Evolutionary conservation across 2,329 filamentous ascomycete genomes (phyloP).

Genomic region (Thielaviopsis populi): DNA sequence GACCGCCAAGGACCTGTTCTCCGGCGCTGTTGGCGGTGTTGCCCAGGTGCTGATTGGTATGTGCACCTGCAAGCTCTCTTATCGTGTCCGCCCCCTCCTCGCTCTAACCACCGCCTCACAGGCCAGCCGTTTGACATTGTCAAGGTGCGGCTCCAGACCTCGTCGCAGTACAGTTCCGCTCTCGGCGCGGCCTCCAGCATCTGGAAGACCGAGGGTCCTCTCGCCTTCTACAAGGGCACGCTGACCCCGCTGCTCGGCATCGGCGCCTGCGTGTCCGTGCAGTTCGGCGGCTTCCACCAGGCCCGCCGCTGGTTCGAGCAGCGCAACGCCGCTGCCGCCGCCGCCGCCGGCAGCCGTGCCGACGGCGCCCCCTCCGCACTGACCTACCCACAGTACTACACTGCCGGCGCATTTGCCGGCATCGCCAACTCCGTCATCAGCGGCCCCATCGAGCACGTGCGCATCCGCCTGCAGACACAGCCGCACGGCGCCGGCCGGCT

Average conservation of each 20-base stretch:
- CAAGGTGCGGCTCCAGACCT: conserved; percentile 92
- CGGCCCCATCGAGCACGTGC: conserved; percentile 87
- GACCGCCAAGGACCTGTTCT: conserved; percentile 76
- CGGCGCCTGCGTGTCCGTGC: conserved; percentile 92
- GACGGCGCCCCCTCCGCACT: conserved; percentile 42
- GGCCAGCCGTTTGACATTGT: conserved; percentile 76
- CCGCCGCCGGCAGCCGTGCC: conserved; percentile 18
- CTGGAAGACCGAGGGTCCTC: conserved; percentile 70
- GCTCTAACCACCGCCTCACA: conserved; percentile 22
- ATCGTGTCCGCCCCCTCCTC: not conserved
- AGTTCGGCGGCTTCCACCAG: conserved; percentile 94
- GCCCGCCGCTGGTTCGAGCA: conserved; percentile 75
- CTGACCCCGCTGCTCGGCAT: conserved; percentile 90
- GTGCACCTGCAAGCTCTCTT: conserved; percentile 23
- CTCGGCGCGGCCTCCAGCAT: conserved; percentile 69
- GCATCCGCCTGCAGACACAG: conserved; percentile 91
- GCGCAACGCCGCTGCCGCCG: conserved; percentile 45
- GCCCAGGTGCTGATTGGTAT: conserved; percentile 87
- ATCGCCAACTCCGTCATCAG: conserved; percentile 80
- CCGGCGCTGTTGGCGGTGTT: conserved; percentile 80
- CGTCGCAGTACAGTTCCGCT: conserved; percentile 64
- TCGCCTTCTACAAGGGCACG: conserved; percentile 97
- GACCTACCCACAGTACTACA: conserved; percentile 75
- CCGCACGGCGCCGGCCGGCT: conserved; percentile 68
- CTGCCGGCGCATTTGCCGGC: conserved; percentile 81